phyloP scores from a whole-genome alignment of 495 filamentous ascomycete genomes.

The Podospora anserina region DNA sequence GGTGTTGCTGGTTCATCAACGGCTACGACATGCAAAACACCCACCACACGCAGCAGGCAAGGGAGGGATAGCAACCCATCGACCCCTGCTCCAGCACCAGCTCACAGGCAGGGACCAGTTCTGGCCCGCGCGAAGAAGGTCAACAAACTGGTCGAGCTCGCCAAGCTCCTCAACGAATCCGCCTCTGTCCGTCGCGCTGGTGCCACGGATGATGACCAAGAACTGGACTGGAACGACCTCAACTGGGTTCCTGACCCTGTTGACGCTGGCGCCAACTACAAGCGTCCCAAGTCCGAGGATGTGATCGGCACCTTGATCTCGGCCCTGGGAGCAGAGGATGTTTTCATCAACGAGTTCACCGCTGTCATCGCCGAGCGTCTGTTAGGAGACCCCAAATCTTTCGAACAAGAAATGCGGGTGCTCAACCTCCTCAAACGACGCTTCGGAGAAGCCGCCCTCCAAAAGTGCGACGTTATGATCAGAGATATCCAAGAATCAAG shows the following conservation, averaged over 20 bases:
- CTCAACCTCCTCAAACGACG: constrained; percentile 84
- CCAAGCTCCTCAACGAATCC: constrained; percentile 66
- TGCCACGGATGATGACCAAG: constrained; percentile 55
- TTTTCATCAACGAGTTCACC: constrained; percentile 92
- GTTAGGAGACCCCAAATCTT: constrained; percentile 64
- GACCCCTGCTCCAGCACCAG: background rate
- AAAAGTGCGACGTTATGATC: constrained; percentile 95
- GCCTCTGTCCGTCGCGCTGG: constrained; percentile 42
- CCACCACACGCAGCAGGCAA: background rate
- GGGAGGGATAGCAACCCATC: background rate
- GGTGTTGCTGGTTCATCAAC: background rate
- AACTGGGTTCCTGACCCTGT: constrained; percentile 88
- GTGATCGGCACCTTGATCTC: constrained; percentile 88
- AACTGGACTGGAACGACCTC: constrained; percentile 85
- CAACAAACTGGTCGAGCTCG: constrained; percentile 64
- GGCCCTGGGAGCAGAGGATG: constrained; percentile 78
- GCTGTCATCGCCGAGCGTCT: constrained; percentile 78
- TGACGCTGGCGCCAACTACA: constrained; percentile 89
- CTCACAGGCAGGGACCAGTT: too few relatives aligned
- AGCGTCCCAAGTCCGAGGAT: constrained; percentile 80
- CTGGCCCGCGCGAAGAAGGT: background rate
- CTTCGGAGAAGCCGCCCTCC: constrained; percentile 79
- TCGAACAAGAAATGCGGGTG: constrained; percentile 70
- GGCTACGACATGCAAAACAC: background rate
- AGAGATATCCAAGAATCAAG: constrained; percentile 86